Base-by-base conservation (phyloP, 2,329 filamentous ascomycete species). In the Fusarium sp. region DNA sequence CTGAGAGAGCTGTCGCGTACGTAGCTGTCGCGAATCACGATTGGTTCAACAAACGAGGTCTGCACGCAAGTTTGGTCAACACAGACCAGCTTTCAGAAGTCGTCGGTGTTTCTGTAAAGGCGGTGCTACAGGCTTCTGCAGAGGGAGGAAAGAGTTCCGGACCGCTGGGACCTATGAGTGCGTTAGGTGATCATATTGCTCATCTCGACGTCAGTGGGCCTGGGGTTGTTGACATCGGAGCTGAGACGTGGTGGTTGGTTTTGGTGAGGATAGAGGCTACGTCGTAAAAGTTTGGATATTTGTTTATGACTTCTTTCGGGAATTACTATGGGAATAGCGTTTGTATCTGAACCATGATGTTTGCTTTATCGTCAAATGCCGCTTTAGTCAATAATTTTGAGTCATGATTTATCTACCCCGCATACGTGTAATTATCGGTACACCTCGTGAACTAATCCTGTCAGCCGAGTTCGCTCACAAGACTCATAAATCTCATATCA, bases 1-100 rank as follows among this genome's bases (percentile, higher is more conserved):
- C 76, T 3, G 78, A 82, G 61, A 71, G 83, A 11, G 82, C 81
- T 1, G 72, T 74, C 6, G 79, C 79, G 0, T 84, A 84, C 48
- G 70, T 78, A 0, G 72, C 74, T 5, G 80, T 80, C 1, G 81
- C 80, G 2, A 83, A 83, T 49, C 70, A 72, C 42, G 76, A 83
- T 54, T 84, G 82, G 82, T 63, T 85, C 13, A 62, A 74, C 17
- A 66, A 70, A 18, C 73, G 82, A 5, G 79, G 81, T 0, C 67
- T 84, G 4, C 69, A 78, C 11, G 80, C 80, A 0, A 70, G 65
- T 9, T 33, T 83, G 21, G 47, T 82, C 5, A 78, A 80, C n/a
- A 73, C 76, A 2, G 61, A 66, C 0, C 74, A 77, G 13, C 55
- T 79, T 2, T 76, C 75, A 0, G 63, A 74, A 5, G 59, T 74